Evolutionary conservation across 1,284 basidiomycete genomes (phyloP), one percentile per base, ranked within the genome.

Genomic region (Coriolopsis trogii): DNA sequence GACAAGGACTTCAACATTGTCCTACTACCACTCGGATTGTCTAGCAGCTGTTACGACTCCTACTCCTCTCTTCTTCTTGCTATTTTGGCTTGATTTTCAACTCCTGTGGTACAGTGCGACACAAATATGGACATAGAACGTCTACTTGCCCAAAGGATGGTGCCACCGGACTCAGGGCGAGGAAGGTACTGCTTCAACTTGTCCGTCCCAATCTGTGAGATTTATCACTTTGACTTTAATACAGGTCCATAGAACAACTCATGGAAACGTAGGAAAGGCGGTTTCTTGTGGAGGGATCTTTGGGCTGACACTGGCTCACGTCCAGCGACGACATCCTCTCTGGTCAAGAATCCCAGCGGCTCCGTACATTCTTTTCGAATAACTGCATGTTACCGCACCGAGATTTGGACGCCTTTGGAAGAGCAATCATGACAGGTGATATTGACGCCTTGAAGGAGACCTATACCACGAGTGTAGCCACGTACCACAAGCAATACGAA

Each of bases 321-420:
- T 18, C n/a, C 12, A 66, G 65, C 12, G 33, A 69, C 3, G 73
- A 71, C 3, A 66, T 65, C 0, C 61, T 77, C 8, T 64, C 65
- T 46, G 73, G 73, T 1, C 56, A 53, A 23, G 74, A 76, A 60
- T 70, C 73, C 3, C 69, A 70, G 45, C 68, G 74, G 4, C 66
- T 77, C 2, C 65, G 73, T 18, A 66, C 54, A 3, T 73, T 63
- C 53, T 74, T 64, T 57, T 69, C 69, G 7, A 66, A 58, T 7
- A 62, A 70, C 21, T 53, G 58, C 44, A 67, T 78, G 67, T 60
- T 67, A 25, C 72, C 71, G 2, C 6, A 26, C 0, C 67, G 69
- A 6, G 71, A 76, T 49, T 64, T 77, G 4, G 70, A 75, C 54
- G 53, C 39, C 0, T 71, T 69, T 29, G 71, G 72, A 2, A 30